These are phyloP conservation scores for Yarrowia deformans DNA, from an alignment of 805 yeast species.

Conservation along the genomic window DNA sequence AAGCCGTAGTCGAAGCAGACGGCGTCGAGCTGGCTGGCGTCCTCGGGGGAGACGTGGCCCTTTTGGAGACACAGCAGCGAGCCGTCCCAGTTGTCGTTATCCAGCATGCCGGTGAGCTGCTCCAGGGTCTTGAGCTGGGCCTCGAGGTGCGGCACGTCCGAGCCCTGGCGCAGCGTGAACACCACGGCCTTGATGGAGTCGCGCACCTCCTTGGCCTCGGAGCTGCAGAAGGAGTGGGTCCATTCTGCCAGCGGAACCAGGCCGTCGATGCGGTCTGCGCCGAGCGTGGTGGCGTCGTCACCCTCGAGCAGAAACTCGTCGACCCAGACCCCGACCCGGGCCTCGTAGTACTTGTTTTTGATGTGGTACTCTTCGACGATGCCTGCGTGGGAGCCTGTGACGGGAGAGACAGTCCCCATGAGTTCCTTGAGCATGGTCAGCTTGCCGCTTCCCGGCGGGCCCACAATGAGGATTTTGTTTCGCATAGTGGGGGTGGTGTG, in stretches of 20 bases:
- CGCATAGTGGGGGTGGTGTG: too few species aligned
- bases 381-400: conserved; percentile 47
- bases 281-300: conserved; percentile 24
- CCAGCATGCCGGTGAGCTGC: conserved; percentile 43
- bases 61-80: conserved; percentile 45
- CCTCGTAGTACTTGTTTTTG: conserved; percentile 50
- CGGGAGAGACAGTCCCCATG: conserved; percentile 42
- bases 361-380: conserved; percentile 45
- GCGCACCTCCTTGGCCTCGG: conserved; percentile 52
- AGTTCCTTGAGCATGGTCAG: conserved; percentile 47
- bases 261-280: neutral
- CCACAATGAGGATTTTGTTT: conserved; percentile 49
- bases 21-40: conserved; percentile 40
- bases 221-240: conserved; percentile 48
- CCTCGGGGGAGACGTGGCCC: conserved; percentile 37
- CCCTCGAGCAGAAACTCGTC: conserved; percentile 51
- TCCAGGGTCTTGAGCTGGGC: conserved; percentile 41
- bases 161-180: conserved; percentile 46
- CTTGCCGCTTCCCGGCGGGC: conserved; percentile 51
- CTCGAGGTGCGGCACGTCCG: conserved; percentile 36
- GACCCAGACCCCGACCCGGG: conserved; percentile 49
- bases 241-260: conserved; percentile 45
- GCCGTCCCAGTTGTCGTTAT: conserved; percentile 47
- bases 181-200: conserved; percentile 52
- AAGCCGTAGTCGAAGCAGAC: conserved; percentile 46